Conservation (phyloP, 306 rosid species). For the Casuarina cunninghamiana region DNA sequence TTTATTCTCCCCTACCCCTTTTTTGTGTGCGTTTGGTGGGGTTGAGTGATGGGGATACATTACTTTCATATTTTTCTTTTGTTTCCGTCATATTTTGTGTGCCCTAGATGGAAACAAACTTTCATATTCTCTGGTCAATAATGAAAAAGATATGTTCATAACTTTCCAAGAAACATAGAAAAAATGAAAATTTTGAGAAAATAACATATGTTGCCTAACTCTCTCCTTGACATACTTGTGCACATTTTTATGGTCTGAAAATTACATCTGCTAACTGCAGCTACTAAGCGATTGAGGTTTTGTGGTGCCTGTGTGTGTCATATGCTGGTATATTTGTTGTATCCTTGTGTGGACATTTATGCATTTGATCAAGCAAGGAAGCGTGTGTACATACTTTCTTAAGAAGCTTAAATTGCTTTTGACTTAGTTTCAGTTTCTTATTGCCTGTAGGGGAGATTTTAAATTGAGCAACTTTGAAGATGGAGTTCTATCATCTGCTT, state of each 20-base stretch:
- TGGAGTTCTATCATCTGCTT: constrained; percentile 68
- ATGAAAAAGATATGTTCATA: not conserved
- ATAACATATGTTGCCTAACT: not conserved
- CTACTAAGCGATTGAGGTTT: constrained; percentile 7
- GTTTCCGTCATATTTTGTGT: not conserved
- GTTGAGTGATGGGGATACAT: not conserved
- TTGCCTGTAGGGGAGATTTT: constrained; percentile 52
- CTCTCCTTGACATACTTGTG: not conserved
- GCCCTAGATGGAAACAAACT: not conserved
- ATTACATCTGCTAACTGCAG: not conserved
- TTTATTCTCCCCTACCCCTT: too few species aligned
- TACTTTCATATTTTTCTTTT: not conserved
- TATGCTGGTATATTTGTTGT: not conserved
- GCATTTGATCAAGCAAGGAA: not conserved
- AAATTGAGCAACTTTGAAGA: constrained; percentile 66
- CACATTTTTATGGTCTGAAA: not conserved
- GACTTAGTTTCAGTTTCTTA: constrained; percentile 1
- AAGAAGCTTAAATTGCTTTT: constrained; percentile 8
- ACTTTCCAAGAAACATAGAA: not conserved
- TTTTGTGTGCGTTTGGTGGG: too few species aligned
- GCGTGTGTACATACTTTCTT: not conserved
- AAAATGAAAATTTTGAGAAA: not conserved
- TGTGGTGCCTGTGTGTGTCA: not conserved
- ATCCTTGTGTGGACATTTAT: not conserved
- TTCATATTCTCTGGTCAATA: not conserved